These are phyloP conservation scores for Tetraselmis chui DNA, from an alignment of 139 green algal genomes.

Conservation along the genomic window DNA sequence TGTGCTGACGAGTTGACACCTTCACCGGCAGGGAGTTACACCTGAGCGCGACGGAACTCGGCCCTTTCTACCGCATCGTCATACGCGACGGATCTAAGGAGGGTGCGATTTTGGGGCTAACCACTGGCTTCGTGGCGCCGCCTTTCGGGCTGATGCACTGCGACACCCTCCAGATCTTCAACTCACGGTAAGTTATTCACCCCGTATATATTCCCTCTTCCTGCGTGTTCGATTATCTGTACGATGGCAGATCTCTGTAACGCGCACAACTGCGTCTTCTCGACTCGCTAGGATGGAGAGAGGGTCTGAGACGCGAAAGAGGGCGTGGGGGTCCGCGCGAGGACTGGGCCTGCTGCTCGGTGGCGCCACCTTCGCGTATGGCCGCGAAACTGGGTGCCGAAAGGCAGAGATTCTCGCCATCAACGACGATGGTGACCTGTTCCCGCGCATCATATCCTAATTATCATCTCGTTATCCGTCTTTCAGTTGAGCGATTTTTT, in stretches of 20 bases:
- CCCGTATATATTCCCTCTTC: neutral
- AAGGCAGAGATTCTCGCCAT: constrained; percentile 79
- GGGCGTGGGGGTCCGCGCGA: constrained; percentile 32
- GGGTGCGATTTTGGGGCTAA: constrained; percentile 41
- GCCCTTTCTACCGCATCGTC: constrained; percentile 53
- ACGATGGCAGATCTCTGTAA: neutral
- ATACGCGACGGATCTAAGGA: constrained; percentile 34
- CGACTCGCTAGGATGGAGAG: neutral
- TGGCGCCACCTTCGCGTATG: constrained; percentile 53
- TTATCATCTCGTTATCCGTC: neutral
- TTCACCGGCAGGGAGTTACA: constrained; percentile 22
- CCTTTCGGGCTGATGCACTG: constrained; percentile 59
- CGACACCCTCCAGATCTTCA: constrained; percentile 72
- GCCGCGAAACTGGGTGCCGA: constrained; percentile 35
- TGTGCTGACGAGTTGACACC: neutral
- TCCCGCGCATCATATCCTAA: neutral
- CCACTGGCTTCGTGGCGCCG: constrained; percentile 55
- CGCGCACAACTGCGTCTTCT: neutral
- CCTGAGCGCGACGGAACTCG: constrained; percentile 38
- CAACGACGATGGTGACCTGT: constrained; percentile 48
- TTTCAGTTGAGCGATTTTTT: too few species aligned
- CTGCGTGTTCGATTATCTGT: neutral
- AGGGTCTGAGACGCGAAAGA: constrained; percentile 24
- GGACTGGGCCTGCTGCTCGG: constrained; percentile 66
- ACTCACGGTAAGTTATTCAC: neutral